Evolutionary conservation across 352 stramenopile species (phyloP).

Genomic region (Globisporangium barbulae): DNA sequence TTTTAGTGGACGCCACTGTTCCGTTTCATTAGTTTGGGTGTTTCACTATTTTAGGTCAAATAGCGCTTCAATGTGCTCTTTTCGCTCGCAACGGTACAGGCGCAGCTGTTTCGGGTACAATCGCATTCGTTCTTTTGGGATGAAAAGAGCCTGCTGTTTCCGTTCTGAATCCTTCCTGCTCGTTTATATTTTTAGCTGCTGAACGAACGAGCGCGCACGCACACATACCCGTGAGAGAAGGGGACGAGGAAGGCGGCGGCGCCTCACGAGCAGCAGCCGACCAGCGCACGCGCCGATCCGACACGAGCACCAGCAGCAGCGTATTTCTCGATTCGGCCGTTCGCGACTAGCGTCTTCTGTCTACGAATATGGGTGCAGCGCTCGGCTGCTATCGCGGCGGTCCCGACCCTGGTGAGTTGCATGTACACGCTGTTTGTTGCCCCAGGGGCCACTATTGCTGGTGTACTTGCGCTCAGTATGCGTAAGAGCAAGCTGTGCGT

Average conservation of each 20-base stretch:
- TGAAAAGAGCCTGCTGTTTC: neutral
- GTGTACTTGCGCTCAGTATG: neutral
- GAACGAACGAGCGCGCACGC: neutral
- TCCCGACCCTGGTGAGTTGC: constrained; percentile 17
- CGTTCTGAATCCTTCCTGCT: constrained; percentile 12
- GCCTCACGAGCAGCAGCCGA: neutral
- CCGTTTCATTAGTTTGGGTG: neutral
- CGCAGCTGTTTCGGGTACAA: neutral
- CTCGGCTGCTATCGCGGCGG: constrained; percentile 50
- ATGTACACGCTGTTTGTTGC: neutral
- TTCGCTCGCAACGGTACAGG: neutral
- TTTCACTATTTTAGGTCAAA: neutral
- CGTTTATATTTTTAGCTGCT: constrained; percentile 7
- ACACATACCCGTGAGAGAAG: neutral
- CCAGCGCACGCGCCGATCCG: neutral
- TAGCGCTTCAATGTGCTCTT: neutral
- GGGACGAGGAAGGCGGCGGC: neutral
- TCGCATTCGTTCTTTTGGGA: constrained; percentile 4
- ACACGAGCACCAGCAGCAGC: neutral
- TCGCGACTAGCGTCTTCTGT: neutral
- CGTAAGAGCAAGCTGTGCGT: neutral
- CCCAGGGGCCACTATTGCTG: neutral
- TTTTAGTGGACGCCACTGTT: constrained; percentile 10
- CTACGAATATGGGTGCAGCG: constrained; percentile 43
- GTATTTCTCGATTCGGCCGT: constrained; percentile 3